These are phyloP conservation scores for Strobilomyces dryophilus DNA, from an alignment of 768 basidiomycete genomes.

Conservation along the genomic window DNA sequence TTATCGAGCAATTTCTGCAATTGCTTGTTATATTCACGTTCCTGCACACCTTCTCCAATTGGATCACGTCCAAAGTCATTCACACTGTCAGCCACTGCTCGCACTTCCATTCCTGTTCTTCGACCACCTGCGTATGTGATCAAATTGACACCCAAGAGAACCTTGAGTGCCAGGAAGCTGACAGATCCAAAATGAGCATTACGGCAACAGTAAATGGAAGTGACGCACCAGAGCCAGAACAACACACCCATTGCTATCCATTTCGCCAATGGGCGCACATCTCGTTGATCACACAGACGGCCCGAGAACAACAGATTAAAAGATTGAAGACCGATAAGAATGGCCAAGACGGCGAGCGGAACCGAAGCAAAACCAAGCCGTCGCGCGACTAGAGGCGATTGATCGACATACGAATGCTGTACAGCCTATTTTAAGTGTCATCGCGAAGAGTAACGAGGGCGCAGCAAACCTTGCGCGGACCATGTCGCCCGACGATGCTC, in stretches of 20 bases:
- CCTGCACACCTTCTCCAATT: slow-evolving; percentile 86
- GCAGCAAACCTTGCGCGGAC: slow-evolving; percentile 60
- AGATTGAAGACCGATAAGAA: slow-evolving; percentile 74
- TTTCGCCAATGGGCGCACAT: slow-evolving; percentile 43
- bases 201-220: slow-evolving; percentile 20
- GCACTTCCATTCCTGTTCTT: slow-evolving; percentile 71
- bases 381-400: slow-evolving; percentile 90
- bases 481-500: slow-evolving; percentile 62
- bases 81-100: slow-evolving; percentile 66
- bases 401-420: slow-evolving; percentile 89
- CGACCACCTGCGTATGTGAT: slow-evolving; percentile 78
- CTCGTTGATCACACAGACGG: slow-evolving; percentile 38
- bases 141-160: slow-evolving; percentile 88
- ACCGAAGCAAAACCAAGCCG: slow-evolving; percentile 91
- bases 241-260: slow-evolving; percentile 62
- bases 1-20: slow-evolving; percentile 70
- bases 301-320: slow-evolving; percentile 54
- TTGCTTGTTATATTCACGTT: slow-evolving; percentile 83
- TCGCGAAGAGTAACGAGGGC: background rate
- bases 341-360: slow-evolving; percentile 80
- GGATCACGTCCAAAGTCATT: slow-evolving; percentile 91
- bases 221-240: slow-evolving; percentile 81
- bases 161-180: slow-evolving; percentile 82
- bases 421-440: slow-evolving; percentile 2
- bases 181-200: background rate